Percentiles rank a stretch among this genome's conserved stretches.
Evolutionary conservation across 129 eudicot species (phyloP).

Genomic region (Arctium minus): DNA sequence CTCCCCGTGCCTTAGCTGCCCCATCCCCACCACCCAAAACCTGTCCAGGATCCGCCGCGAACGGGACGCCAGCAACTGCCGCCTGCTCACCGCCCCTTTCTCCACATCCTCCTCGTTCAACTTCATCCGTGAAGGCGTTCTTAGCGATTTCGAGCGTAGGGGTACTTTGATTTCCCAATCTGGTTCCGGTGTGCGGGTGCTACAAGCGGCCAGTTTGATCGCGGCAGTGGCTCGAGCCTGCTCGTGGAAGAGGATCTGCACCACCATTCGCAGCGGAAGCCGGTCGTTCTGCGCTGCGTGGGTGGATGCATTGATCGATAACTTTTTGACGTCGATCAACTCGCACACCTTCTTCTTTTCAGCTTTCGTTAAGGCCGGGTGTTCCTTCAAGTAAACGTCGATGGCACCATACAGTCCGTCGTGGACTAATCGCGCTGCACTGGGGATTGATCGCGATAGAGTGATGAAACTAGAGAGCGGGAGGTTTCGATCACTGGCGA

Average conservation of each 20-base stretch:
- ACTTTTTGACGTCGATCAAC: constrained; percentile 64
- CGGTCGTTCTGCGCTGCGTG: constrained; percentile 90
- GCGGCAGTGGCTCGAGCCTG: constrained; percentile 60
- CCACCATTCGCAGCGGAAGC: constrained; percentile 78
- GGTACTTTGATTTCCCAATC: constrained; percentile 47
- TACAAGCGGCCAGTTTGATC: constrained; percentile 20
- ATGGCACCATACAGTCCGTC: constrained; percentile 75
- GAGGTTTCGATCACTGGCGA: constrained; percentile 61
- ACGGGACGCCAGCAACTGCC: constrained; percentile 73
- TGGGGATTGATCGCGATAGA: constrained; percentile 56
- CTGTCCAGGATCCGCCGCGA: constrained; percentile 80
- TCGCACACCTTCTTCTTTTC: constrained; percentile 74
- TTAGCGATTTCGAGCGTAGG: constrained; percentile 41
- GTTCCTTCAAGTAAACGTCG: constrained; percentile 76
- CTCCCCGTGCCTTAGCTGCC: constrained; percentile 40
- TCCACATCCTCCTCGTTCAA: constrained; percentile 37
- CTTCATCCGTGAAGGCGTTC: constrained; percentile 51
- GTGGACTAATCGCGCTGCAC: constrained; percentile 70
- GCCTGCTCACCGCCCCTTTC: constrained; percentile 50
- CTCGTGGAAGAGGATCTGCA: constrained; percentile 78
- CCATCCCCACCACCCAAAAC: constrained; percentile 71
- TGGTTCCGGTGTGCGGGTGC: constrained; percentile 29
- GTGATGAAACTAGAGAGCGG: constrained; percentile 31
- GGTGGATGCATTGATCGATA: constrained; percentile 52
- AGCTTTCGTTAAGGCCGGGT: constrained; percentile 54